Percentiles rank a stretch among this genome's conserved stretches.
Evolutionary conservation across 495 filamentous ascomycete species (phyloP).

Genomic region (Podospora australis): DNA sequence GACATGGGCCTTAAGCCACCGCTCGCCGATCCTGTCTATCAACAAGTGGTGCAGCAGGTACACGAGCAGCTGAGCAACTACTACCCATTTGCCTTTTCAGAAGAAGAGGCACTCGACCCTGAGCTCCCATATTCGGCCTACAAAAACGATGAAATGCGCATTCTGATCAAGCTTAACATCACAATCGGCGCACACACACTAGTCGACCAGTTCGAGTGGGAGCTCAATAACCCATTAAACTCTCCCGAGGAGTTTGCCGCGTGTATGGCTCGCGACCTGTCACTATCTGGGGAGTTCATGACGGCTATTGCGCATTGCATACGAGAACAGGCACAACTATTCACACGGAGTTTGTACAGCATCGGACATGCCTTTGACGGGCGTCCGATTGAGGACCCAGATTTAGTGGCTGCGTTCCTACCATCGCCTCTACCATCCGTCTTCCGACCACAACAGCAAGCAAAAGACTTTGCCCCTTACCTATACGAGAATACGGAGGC

Average conservation of each 20-base stretch:
- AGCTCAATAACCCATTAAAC: conserved; percentile 90
- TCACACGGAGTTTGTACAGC: conserved; percentile 88
- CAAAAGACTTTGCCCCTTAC: conserved; percentile 88
- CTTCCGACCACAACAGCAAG: conserved; percentile 82
- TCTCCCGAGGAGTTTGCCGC: conserved; percentile 89
- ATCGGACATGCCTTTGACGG: conserved; percentile 93
- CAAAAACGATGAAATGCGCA: conserved; percentile 98
- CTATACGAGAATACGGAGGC: conserved; percentile 89
- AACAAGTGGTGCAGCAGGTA: conserved; percentile 73
- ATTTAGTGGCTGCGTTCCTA: conserved; percentile 77
- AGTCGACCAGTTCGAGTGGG: conserved; percentile 98
- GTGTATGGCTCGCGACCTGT: conserved; percentile 84
- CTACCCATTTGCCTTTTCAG: conserved; percentile 81
- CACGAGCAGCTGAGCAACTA: conserved; percentile 88
- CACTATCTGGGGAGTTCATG: conserved; percentile 89
- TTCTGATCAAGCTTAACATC: conserved; percentile 91
- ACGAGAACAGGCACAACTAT: conserved; percentile 88
- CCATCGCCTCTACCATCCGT: conserved; percentile 74
- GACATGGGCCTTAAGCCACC: conserved; percentile 71
- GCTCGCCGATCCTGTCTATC: conserved; percentile 60
- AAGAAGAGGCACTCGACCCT: conserved; percentile 86
- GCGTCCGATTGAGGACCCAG: conserved; percentile 83
- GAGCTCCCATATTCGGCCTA: conserved; percentile 87
- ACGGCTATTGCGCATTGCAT: conserved; percentile 97
- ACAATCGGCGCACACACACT: conserved; percentile 93